Evolutionary conservation across 441 rosid genomes (phyloP).

Genomic region (Gossypium davidsonii): DNA sequence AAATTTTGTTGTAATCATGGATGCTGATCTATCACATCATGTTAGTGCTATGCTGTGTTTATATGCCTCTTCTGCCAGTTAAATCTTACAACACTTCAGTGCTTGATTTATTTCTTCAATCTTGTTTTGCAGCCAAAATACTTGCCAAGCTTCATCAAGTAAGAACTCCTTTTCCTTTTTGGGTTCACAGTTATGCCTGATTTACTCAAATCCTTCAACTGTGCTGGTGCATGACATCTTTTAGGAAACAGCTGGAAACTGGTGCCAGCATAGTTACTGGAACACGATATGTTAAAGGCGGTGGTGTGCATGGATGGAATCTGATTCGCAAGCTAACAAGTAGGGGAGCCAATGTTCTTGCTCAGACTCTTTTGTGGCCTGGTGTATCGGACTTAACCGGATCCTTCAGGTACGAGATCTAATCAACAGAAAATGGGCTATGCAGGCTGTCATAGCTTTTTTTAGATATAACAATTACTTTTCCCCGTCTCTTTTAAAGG

Average conservation of each 20-base stretch:
- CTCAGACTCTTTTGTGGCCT: constrained; percentile 94
- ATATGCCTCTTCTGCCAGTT: not conserved
- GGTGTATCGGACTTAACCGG: constrained; percentile 97
- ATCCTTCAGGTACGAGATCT: constrained; percentile 65
- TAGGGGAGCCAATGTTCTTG: constrained; percentile 97
- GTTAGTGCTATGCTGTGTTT: constrained; percentile 34
- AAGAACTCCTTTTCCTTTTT: constrained; percentile 23
- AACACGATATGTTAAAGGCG: constrained; percentile 80
- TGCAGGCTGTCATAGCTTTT: not conserved
- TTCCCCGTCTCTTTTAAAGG: constrained; percentile 34
- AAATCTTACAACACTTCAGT: not conserved
- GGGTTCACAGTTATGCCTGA: not conserved
- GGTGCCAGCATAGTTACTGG: constrained; percentile 93
- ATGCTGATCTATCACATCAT: constrained; percentile 98
- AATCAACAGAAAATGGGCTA: not conserved
- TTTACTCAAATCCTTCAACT: constrained; percentile 15
- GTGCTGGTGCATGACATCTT: constrained; percentile 5
- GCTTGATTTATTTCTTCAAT: constrained; percentile 10
- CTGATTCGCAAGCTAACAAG: constrained; percentile 96
- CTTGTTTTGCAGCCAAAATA: constrained; percentile 81
- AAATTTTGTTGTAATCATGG: constrained; percentile 90
- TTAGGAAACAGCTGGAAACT: constrained; percentile 84
- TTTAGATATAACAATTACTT: constrained; percentile 15
- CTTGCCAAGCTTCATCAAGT: constrained; percentile 88
- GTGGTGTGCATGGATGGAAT: constrained; percentile 98